Evolutionary conservation across 2,329 filamentous ascomycete species (phyloP).

Genomic region (Diaporthe vexans): DNA sequence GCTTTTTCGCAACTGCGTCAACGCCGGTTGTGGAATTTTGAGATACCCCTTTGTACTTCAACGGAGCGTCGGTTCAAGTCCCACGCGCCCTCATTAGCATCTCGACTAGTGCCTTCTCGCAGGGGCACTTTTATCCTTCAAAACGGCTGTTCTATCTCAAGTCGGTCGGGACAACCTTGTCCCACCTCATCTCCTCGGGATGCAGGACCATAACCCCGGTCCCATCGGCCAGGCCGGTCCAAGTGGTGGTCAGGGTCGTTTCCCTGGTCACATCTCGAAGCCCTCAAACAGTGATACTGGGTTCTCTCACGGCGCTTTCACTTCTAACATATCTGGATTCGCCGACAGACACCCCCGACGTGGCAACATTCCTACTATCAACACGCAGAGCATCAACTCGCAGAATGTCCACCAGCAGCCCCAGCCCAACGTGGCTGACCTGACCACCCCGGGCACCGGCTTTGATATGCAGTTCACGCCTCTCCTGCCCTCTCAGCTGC

Average conservation of each 20-base stretch:
- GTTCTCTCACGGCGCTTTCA: slow-evolving; percentile 93
- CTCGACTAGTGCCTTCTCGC: slow-evolving; percentile 61
- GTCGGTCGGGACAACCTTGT: slow-evolving; percentile 85
- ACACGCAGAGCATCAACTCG: slow-evolving; percentile 78
- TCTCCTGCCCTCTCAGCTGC: slow-evolving; percentile 91
- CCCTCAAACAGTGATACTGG: slow-evolving; percentile 87
- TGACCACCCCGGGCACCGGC: slow-evolving; percentile 87
- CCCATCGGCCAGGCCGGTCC: slow-evolving; percentile 71
- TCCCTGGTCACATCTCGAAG: slow-evolving; percentile 81
- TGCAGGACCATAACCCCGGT: slow-evolving; percentile 84
- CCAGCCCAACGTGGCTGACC: slow-evolving; percentile 74
- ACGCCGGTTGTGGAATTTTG: slow-evolving; percentile 39
- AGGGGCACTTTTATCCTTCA: slow-evolving; percentile 73
- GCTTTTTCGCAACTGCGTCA: slow-evolving; percentile 24
- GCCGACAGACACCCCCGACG: slow-evolving; percentile 88
- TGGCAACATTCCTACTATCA: slow-evolving; percentile 90
- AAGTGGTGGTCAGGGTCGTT: slow-evolving; percentile 70
- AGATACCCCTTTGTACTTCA: slow-evolving; percentile 42
- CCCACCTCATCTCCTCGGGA: slow-evolving; percentile 88
- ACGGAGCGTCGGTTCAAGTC: slow-evolving; percentile 44
- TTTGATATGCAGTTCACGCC: slow-evolving; percentile 99
- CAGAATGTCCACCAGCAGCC: slow-evolving; percentile 51
- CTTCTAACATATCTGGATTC: slow-evolving; percentile 87
- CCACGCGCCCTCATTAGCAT: slow-evolving; percentile 46
- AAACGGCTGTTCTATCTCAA: slow-evolving; percentile 86